phyloP scores from a whole-genome alignment of 352 stramenopile genomes.

The Phytophthora palmivora region DNA sequence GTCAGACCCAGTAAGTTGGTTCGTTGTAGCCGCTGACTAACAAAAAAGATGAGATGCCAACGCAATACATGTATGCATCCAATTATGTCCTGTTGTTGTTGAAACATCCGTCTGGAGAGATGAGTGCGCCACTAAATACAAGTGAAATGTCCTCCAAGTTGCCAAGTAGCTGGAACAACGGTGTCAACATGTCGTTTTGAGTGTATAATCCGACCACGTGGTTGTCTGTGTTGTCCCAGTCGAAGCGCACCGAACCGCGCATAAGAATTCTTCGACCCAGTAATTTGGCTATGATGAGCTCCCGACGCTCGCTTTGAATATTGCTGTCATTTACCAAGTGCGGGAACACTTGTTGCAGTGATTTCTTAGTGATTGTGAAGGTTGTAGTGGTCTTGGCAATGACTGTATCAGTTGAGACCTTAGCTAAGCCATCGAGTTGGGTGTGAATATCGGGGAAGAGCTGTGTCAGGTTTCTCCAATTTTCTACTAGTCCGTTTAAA shows the following conservation, averaged over 20 bases:
- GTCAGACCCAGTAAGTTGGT: too few relatives aligned
- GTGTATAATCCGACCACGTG: neutral
- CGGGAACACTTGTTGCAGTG: neutral
- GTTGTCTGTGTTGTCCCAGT: slow-evolving; percentile 1
- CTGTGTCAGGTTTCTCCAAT: slow-evolving; percentile 1
- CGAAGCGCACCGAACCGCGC: slow-evolving; percentile 3
- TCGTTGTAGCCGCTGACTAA: too few relatives aligned
- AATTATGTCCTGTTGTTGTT: too few relatives aligned
- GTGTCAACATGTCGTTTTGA: neutral
- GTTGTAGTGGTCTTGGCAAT: neutral
- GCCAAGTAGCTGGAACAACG: slow-evolving; percentile 8
- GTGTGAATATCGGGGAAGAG: neutral
- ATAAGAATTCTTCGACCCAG: neutral
- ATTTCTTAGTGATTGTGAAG: neutral
- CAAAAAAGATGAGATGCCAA: too few relatives aligned
- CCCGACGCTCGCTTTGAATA: neutral
- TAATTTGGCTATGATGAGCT: neutral
- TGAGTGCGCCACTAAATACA: neutral
- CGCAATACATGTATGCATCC: too few relatives aligned
- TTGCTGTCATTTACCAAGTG: slow-evolving; percentile 2
- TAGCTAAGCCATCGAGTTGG: neutral
- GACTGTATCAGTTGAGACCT: neutral
- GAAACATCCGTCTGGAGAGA: neutral
- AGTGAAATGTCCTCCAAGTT: slow-evolving; percentile 5
- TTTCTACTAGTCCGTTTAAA: neutral